Conservation (phyloP, 768 basidiomycete genomes). For the Mycena albidolilacea region DNA sequence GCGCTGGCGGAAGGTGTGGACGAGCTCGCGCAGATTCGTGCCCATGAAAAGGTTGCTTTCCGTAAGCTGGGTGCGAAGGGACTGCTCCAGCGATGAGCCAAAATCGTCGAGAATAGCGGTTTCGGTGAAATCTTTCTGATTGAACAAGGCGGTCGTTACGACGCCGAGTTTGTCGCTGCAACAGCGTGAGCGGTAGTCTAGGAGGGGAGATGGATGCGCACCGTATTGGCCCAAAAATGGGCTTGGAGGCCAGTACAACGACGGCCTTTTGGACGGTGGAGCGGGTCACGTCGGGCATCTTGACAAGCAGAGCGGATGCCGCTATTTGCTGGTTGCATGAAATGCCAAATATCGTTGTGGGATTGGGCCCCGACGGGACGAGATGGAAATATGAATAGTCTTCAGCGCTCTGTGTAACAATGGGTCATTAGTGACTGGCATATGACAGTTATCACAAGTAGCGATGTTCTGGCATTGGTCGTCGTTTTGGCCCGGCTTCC, state of each 20-base stretch:
- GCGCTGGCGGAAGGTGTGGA: constrained; percentile 94
- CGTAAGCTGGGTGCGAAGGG: constrained; percentile 84
- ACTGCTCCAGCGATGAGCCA: constrained; percentile 79
- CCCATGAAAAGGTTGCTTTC: constrained; percentile 98
- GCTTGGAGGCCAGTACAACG: constrained; percentile 91
- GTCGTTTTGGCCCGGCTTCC: background rate
- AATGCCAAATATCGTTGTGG: constrained; percentile 94
- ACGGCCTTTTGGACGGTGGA: constrained; percentile 98
- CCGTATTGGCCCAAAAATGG: constrained; percentile 96
- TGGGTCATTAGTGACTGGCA: constrained; percentile 21
- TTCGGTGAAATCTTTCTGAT: constrained; percentile 92
- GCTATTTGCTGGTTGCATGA: constrained; percentile 98
- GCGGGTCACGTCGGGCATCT: constrained; percentile 89
- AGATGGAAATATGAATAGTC: constrained; percentile 98
- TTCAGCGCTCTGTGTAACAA: constrained; percentile 76
- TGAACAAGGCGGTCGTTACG: constrained; percentile 92
- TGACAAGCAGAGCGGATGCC: constrained; percentile 81
- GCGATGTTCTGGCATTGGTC: background rate
- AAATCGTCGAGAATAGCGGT: constrained; percentile 93
- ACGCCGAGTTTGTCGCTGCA: constrained; percentile 92
- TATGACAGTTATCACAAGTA: constrained; percentile 15
- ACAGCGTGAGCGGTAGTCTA: background rate
- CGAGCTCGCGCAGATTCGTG: constrained; percentile 80
- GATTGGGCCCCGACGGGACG: constrained; percentile 77
- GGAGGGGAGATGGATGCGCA: constrained; percentile 42